Evolutionary conservation across 805 yeast species (phyloP), one percentile per base, ranked within the genome.

Genomic region (Aciculoconidium aculeatum): DNA sequence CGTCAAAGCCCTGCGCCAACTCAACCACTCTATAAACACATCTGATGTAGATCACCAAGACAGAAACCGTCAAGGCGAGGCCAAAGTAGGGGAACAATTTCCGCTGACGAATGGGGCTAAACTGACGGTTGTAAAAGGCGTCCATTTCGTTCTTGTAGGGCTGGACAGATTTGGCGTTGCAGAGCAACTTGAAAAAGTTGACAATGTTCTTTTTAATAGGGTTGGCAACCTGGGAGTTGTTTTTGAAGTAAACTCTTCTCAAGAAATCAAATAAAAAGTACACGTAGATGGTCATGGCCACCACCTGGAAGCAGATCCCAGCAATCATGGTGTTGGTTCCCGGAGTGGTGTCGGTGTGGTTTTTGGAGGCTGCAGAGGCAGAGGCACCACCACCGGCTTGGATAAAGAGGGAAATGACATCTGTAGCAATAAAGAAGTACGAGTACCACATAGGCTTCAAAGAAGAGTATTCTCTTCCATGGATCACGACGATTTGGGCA

Each of bases 401-500:
- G 17, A 63, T 44, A 12, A 61, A 17, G 11, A 63, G 45, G 2
- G 67, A 58, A 3, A 61, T 18, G 5, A 61, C 57, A 35, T 63
- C 70, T 14, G 48, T 34, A 5, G 58, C 47, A 29, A 63, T 58
- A 36, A 63, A 63, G 15, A 62, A 48, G 44, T 63, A 63, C 2
- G 68, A 54, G 35, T 63, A 63, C 66, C 66, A 61, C 53, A 62
- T 49, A 4, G 70, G 70, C 34, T 54, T 56, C 35, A 61, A 46
- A 3, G 57, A 41, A 12, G 66, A 56, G 37, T 52, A 63, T 20
- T 51, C 45, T 25, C 62, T 37, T 6, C 68, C 67, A 30, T 59
- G 58, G 11, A 58, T 43, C 9, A 57, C 61, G 26, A 61, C 65
- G 33, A 55, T 28, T 33, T 61, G 67, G 2, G 67, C 68, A 39